Evolutionary conservation across 768 basidiomycete genomes (phyloP).

Genomic region (Cantharellus anzutake): DNA sequence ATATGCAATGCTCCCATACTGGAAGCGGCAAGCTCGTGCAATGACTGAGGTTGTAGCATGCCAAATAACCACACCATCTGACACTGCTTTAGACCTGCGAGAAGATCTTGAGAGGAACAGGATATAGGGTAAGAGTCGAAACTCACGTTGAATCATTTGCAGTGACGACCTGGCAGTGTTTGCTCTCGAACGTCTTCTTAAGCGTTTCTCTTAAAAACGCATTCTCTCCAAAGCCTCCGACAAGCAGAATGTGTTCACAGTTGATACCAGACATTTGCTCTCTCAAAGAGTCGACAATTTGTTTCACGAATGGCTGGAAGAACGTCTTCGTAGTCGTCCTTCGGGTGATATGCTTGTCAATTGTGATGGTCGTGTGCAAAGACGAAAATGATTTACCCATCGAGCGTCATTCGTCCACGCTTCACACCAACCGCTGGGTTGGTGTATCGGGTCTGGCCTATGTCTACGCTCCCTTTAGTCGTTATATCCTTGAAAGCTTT

Average conservation of each 20-base stretch:
- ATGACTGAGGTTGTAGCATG: no score
- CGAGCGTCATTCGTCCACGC: no score
- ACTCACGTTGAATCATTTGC: neutral
- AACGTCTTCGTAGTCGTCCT: neutral
- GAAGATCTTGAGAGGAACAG: neutral
- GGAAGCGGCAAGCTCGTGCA: no score
- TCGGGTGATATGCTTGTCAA: neutral
- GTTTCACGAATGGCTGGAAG: neutral
- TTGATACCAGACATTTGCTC: neutral
- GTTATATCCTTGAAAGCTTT: neutral
- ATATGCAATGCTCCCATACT: slow-evolving; percentile 11
- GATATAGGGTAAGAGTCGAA: neutral
- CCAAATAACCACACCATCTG: slow-evolving; percentile 12
- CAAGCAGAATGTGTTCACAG: neutral
- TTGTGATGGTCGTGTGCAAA: neutral
- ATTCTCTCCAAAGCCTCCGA: no score
- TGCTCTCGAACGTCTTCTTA: neutral
- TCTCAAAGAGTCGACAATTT: no score
- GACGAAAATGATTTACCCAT: neutral
- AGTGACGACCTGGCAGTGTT: neutral
- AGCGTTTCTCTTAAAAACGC: neutral
- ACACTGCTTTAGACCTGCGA: slow-evolving; percentile 71
- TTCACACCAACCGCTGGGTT: neutral
- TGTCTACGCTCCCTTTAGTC: neutral
- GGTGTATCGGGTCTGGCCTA: neutral